These are phyloP conservation scores for Picea abies DNA, from an alignment of 83 land plant species.

Conservation along the genomic window DNA sequence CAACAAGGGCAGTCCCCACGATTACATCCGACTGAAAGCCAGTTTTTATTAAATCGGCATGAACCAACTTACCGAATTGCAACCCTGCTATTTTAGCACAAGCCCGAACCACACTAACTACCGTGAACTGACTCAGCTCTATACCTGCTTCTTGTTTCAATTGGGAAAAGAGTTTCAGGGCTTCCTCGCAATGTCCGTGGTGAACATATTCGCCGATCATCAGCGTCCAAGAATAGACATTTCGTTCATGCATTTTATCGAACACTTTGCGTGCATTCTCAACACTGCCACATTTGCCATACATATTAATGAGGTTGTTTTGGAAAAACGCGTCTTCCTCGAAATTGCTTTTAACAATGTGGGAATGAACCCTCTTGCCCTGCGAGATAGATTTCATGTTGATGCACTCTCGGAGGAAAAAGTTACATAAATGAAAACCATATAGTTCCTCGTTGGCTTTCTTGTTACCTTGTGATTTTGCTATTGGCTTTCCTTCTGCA, in stretches of 20 bases:
- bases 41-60: not conserved
- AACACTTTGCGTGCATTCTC: constrained; percentile 49
- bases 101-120: no score
- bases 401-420: constrained; percentile 13
- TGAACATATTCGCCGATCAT: constrained; percentile 47
- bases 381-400: constrained; percentile 4
- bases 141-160: constrained; percentile 21
- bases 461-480: no score
- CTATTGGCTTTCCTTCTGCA: no score
- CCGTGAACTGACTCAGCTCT: no score
- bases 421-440: no score
- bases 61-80: not conserved
- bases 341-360: constrained; percentile 27
- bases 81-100: no score
- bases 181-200: constrained; percentile 39
- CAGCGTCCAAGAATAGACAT: constrained; percentile 61
- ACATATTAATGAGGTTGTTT: constrained; percentile 49
- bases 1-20: not conserved
- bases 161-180: constrained; percentile 40
- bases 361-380: constrained; percentile 39
- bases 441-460: no score
- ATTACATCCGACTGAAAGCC: not conserved
- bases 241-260: constrained; percentile 36
- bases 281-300: constrained; percentile 40
- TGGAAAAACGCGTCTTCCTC: constrained; percentile 35